Evolutionary conservation across 805 yeast species (phyloP).

Genomic region (Candida piceae): DNA sequence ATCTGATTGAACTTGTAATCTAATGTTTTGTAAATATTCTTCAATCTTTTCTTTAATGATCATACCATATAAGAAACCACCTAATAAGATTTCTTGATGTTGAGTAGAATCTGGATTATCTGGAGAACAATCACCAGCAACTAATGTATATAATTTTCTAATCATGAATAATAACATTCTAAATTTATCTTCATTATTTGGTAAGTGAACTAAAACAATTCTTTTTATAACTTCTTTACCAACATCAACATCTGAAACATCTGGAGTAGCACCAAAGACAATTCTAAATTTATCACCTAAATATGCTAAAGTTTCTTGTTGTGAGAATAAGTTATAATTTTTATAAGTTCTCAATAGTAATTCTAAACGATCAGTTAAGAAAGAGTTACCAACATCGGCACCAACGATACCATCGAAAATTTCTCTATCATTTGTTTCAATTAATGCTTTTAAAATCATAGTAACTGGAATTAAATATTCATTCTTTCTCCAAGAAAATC

Average conservation of each 20-base stretch:
- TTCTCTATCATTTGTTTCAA: conserved; percentile 89
- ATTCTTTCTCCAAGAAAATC: conserved; percentile 96
- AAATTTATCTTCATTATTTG: conserved; percentile 72
- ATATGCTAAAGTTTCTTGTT: conserved; percentile 86
- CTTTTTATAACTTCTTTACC: conserved; percentile 79
- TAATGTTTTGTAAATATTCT: conserved; percentile 75
- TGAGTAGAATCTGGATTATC: conserved; percentile 99
- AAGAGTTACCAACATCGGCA: conserved; percentile 77
- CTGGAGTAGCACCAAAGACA: conserved; percentile 85
- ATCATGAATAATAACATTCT: conserved; percentile 89
- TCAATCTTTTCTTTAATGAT: conserved; percentile 94
- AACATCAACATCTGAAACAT: conserved; percentile 82
- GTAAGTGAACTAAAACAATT: conserved; percentile 86
- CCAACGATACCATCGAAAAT: conserved; percentile 96
- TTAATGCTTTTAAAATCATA: conserved; percentile 85
- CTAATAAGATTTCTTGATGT: conserved; percentile 93
- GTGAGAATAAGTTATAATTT: conserved; percentile 68
- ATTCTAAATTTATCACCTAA: conserved; percentile 95
- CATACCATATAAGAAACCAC: conserved; percentile 96
- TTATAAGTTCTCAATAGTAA: conserved; percentile 85
- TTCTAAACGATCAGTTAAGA: conserved; percentile 97
- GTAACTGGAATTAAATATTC: conserved; percentile 91
- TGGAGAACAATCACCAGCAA: conserved; percentile 94
- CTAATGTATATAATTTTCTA: conserved; percentile 88
- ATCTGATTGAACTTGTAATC: conserved; percentile 72